Conservation (phyloP, 2,329 filamentous ascomycete genomes). For the Camptophora hylomeconis region DNA sequence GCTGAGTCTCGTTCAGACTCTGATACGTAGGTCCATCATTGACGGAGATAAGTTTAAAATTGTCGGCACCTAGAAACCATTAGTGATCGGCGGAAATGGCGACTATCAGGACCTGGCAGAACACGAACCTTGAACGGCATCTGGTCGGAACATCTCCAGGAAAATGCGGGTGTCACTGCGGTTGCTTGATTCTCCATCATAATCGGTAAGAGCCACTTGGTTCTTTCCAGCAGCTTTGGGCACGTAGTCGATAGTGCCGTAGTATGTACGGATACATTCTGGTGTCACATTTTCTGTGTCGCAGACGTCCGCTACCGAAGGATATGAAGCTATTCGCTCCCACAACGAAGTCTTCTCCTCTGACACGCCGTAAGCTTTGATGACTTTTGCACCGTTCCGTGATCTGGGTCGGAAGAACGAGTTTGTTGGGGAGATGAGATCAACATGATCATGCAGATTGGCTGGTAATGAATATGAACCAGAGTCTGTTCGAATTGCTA, state of each 20-base stretch:
- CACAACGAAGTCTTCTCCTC: conserved; percentile 1
- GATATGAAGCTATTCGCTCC: conserved; percentile 3
- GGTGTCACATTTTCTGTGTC: conserved; percentile 40
- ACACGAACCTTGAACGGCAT: no score
- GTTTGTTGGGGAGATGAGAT: conserved; percentile 6
- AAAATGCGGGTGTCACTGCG: conserved; percentile 28
- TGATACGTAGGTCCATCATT: conserved; percentile 21
- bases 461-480: conserved; percentile 6
- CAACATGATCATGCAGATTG: conserved; percentile 6
- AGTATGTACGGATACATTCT: conserved; percentile 40
- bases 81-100: no score
- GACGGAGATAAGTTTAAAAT: conserved; percentile 24
- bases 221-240: conserved; percentile 31
- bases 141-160: conserved; percentile 24
- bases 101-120: no score
- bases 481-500: conserved; percentile 4
- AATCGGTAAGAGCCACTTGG: conserved; percentile 33
- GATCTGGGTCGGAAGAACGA: conserved; percentile 7
- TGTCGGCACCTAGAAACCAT: conserved; percentile 21
- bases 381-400: conserved; percentile 6
- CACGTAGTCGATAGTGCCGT: conserved; percentile 41
- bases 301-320: conserved; percentile 29
- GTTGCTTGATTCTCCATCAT: conserved; percentile 34
- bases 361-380: no score
- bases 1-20: conserved; percentile 15